Conservation (phyloP, 2,329 filamentous ascomycete genomes). For the Raffaelea ambrosiae region DNA sequence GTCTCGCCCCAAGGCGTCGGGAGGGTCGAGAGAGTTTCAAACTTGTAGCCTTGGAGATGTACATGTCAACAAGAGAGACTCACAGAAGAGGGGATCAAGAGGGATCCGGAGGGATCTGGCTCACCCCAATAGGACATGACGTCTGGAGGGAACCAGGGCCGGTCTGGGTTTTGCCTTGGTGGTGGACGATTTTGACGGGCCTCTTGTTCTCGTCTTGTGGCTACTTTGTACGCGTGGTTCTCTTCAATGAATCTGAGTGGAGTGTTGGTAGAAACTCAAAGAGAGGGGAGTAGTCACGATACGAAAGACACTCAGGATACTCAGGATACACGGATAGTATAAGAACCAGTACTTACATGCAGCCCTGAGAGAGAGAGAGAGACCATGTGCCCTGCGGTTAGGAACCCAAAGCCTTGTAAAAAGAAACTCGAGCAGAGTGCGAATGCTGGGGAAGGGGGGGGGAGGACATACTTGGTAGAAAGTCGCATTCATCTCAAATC, state of each 20-base stretch:
- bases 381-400: neutral
- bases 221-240: constrained; percentile 65
- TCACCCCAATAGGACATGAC: constrained; percentile 90
- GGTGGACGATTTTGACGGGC: constrained; percentile 31
- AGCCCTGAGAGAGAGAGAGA: constrained; percentile 9
- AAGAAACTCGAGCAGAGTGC: too few species aligned
- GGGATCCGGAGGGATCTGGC: too few species aligned
- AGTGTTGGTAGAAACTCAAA: neutral
- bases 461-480: constrained; percentile 63
- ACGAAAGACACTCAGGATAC: too few species aligned
- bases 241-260: constrained; percentile 78
- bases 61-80: neutral
- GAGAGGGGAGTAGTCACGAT: too few species aligned
- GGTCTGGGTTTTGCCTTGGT: constrained; percentile 19
- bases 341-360: constrained; percentile 14
- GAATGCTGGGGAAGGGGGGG: too few species aligned
- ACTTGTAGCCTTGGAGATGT: constrained; percentile 73
- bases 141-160: constrained; percentile 47
- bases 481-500: constrained; percentile 95
- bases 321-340: constrained; percentile 10
- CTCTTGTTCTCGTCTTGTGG: constrained; percentile 50
- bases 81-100: too few species aligned
- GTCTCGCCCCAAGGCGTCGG: constrained; percentile 66
- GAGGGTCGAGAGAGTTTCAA: constrained; percentile 77
- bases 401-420: too few species aligned